phyloP scores from a whole-genome alignment of 1,284 basidiomycete species.

The Ganoderma meredithae region DNA sequence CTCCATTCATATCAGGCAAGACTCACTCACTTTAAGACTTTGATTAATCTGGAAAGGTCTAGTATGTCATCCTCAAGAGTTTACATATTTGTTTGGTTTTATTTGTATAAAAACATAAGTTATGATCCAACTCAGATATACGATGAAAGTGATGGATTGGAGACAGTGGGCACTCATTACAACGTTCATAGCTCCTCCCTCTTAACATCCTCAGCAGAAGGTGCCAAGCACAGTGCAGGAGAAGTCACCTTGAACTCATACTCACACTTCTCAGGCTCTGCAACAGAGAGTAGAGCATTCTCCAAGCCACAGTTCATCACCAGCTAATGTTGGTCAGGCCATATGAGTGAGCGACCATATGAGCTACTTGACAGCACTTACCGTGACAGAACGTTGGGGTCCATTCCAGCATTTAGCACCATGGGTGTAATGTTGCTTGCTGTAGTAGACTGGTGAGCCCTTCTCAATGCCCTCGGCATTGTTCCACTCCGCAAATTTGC shows the following conservation, averaged over 20 bases:
- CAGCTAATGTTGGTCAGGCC: slow-evolving; percentile 55
- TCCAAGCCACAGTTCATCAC: slow-evolving; percentile 86
- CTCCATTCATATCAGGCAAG: too few species aligned
- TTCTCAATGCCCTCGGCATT: slow-evolving; percentile 56
- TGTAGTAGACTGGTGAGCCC: slow-evolving; percentile 80
- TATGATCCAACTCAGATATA: not conserved
- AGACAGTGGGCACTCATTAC: not conserved
- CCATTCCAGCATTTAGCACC: slow-evolving; percentile 98
- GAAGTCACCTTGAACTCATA: slow-evolving; percentile 90
- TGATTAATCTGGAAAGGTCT: too few species aligned
- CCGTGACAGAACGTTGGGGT: slow-evolving; percentile 83
- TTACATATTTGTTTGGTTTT: not conserved
- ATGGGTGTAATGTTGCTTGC: slow-evolving; percentile 81
- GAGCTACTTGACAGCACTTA: slow-evolving; percentile 43
- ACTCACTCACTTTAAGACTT: too few species aligned
- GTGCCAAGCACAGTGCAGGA: slow-evolving; percentile 88
- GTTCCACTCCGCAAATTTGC: slow-evolving; percentile 84
- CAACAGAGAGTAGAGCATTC: slow-evolving; percentile 83
- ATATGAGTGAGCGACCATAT: too few species aligned
- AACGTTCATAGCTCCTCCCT: slow-evolving; percentile 57
- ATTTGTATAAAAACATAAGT: not conserved
- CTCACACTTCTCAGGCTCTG: slow-evolving; percentile 97
- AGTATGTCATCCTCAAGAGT: too few species aligned
- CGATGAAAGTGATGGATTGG: slow-evolving; percentile 7
- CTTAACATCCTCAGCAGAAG: slow-evolving; percentile 30